Percentiles rank a stretch among this genome's conserved stretches.
Evolutionary conservation across 345 rosid species (phyloP).

Genomic region (Pelargonium nanum): DNA sequence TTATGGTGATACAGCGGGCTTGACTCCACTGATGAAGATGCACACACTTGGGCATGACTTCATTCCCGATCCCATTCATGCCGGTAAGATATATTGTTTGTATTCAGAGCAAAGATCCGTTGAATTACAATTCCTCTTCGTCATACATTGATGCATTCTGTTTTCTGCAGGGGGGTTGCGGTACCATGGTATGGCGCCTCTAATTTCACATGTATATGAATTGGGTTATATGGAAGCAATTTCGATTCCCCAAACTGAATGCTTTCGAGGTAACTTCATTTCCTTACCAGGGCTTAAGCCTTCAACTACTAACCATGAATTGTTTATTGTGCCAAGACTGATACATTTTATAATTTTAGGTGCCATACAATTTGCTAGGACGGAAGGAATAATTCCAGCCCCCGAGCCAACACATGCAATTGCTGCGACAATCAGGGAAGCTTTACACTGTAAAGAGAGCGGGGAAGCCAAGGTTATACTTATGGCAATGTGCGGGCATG

Average conservation of each 20-base stretch:
- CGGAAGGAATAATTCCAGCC: constrained; percentile 84
- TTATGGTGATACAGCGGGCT: constrained; percentile 74
- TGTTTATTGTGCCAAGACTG: not conserved
- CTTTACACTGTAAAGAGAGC: constrained; percentile 60
- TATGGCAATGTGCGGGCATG: constrained; percentile 93
- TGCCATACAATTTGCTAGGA: constrained; percentile 76
- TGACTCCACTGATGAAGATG: constrained; percentile 99
- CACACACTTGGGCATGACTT: constrained; percentile 95
- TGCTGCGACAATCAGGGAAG: constrained; percentile 87
- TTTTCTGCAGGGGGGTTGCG: constrained; percentile 63
- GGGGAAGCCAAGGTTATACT: constrained; percentile 86
- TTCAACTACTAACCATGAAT: not conserved
- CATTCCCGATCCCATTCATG: constrained; percentile 95
- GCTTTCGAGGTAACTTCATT: constrained; percentile 52
- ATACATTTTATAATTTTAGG: constrained; percentile 30
- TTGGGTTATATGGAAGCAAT: constrained; percentile 81
- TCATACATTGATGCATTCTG: constrained; percentile 4
- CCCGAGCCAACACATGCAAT: constrained; percentile 95
- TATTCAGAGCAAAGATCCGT: not conserved
- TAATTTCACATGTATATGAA: constrained; percentile 76
- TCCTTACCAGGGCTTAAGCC: not conserved
- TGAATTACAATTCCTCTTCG: constrained; percentile 6
- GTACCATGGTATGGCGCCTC: constrained; percentile 94
- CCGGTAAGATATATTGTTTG: constrained; percentile 37
- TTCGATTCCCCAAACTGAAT: constrained; percentile 70